Base-by-base conservation (phyloP, 2,329 filamentous ascomycete genomes). In the Calonectria naviculata region DNA sequence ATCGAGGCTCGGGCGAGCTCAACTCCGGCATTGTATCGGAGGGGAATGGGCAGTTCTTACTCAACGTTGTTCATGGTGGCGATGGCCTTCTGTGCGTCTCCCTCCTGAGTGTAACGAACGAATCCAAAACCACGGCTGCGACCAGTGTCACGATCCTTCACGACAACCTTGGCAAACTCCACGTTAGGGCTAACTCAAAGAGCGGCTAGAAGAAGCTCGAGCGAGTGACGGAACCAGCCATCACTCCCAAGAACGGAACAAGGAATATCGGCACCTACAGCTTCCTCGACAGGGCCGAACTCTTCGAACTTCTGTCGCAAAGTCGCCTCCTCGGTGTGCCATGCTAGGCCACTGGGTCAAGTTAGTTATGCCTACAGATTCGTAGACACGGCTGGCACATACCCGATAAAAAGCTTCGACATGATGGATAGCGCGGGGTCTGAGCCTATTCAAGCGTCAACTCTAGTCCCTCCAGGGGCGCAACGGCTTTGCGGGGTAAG, bases 51-150 rank as follows among this genome's bases (percentile, higher is more conserved):
- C 67, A 68, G 64, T 49, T 62, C 94, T 84, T 89, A 98, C 96
- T 98, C 95, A 78, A 94, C 87, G 82, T 95, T 95, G 88, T 97
- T 96, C 94, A 97, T 95, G 75, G 87, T 87, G 54, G 87, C 84
- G 82, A 96, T 96, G 49, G 94, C 94, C 76, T 89, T 89, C 80
- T 95, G 91, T 73, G 94, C 94, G 83, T 95, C 93, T 54, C 87
- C 85, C 75, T 95, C 94, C 75, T 91, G 91, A 63, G 90, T 86
- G 85, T 96, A 99, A 78, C 95, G 94, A 74, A 99, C 96, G 84
- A 98, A 98, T 58, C 97, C 97, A 83, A 98, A 99, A 72, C 97
- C 97, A 84, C 97, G 94, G 89, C 95, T 98, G 84, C 96, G 95
- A 79, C 95, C 94, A 80, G 96, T 98, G 82, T 98, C 96, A 80